These are phyloP conservation scores for Hyaloscypha bicolor DNA, from an alignment of 495 filamentous ascomycete genomes.

Conservation along the genomic window DNA sequence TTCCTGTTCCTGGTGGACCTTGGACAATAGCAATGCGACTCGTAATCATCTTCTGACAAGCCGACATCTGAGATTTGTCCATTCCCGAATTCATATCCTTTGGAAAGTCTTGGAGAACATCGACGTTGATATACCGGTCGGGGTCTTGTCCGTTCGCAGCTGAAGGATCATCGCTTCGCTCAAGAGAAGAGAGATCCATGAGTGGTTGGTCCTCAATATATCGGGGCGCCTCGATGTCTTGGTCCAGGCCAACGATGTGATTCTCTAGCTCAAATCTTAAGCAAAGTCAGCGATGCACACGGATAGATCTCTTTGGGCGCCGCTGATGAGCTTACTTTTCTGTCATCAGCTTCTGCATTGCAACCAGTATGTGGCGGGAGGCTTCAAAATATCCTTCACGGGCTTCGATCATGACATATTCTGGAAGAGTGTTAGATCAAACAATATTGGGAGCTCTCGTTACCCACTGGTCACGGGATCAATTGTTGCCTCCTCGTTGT, in stretches of 20 bases:
- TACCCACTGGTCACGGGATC: conserved; percentile 50
- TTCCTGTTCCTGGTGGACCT: conserved; percentile 91
- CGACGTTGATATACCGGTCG: conserved; percentile 31
- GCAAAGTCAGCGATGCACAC: background rate
- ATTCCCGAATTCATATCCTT: conserved; percentile 43
- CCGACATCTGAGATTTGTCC: conserved; percentile 59
- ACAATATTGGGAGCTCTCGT: background rate
- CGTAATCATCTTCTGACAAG: conserved; percentile 63
- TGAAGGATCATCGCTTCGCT: background rate
- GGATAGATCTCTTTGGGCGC: background rate
- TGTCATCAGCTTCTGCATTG: conserved; percentile 60
- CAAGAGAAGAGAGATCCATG: conserved; percentile 46
- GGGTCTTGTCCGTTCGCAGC: background rate
- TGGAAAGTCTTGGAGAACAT: conserved; percentile 57
- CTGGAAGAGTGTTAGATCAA: conserved; percentile 27
- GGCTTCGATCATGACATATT: conserved; percentile 70
- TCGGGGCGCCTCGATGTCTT: conserved; percentile 44
- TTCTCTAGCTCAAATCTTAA: conserved; percentile 60
- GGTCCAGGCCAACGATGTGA: conserved; percentile 54
- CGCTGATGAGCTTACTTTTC: conserved; percentile 50
- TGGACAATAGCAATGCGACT: conserved; percentile 79
- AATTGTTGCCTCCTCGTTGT: conserved; percentile 53
- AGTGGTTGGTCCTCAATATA: conserved; percentile 51
- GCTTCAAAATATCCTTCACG: conserved; percentile 64
- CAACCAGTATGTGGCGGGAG: conserved; percentile 57